phyloP scores from a whole-genome alignment of 257 asterid genomes.

The Nicotiana tabacum region DNA sequence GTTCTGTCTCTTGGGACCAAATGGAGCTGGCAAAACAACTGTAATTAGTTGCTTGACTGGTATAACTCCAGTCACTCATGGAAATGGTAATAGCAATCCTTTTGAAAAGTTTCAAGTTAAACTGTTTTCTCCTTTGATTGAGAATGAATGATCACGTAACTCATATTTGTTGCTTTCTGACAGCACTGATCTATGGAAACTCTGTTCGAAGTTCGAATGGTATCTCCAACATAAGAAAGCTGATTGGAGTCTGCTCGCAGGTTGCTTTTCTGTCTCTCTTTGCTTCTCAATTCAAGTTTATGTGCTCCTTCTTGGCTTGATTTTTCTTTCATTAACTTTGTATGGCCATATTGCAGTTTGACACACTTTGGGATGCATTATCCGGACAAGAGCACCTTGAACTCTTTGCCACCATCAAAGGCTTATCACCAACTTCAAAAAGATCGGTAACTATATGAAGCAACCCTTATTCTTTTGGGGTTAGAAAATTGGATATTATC shows the following conservation, averaged over 20 bases:
- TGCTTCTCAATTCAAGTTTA: background rate
- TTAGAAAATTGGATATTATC: too few relatives aligned
- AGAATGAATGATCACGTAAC: background rate
- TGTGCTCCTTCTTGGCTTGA: background rate
- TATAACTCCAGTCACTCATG: constrained; percentile 27
- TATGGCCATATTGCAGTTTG: constrained; percentile 19
- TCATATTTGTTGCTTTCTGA: constrained; percentile 2
- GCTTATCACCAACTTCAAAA: constrained; percentile 16
- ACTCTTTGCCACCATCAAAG: constrained; percentile 38
- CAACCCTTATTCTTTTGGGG: background rate
- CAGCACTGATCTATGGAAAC: constrained; percentile 31
- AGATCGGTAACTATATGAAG: constrained; percentile 17
- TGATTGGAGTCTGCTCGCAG: constrained; percentile 40
- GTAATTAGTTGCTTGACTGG: constrained; percentile 40
- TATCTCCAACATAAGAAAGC: constrained; percentile 26
- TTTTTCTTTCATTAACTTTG: background rate
- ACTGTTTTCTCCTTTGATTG: background rate
- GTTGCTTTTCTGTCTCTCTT: background rate
- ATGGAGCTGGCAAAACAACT: constrained; percentile 45
- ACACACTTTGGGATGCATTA: constrained; percentile 32
- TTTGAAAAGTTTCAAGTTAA: background rate
- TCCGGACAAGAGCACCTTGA: constrained; percentile 34
- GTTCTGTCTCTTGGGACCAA: constrained; percentile 35
- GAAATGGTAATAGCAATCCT: constrained; percentile 27
- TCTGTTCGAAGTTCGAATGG: constrained; percentile 26